Percentiles rank a stretch among this genome's conserved stretches.
phyloP scores from a whole-genome alignment of 805 yeast species.

The Metschnikowia noctiluminum region DNA sequence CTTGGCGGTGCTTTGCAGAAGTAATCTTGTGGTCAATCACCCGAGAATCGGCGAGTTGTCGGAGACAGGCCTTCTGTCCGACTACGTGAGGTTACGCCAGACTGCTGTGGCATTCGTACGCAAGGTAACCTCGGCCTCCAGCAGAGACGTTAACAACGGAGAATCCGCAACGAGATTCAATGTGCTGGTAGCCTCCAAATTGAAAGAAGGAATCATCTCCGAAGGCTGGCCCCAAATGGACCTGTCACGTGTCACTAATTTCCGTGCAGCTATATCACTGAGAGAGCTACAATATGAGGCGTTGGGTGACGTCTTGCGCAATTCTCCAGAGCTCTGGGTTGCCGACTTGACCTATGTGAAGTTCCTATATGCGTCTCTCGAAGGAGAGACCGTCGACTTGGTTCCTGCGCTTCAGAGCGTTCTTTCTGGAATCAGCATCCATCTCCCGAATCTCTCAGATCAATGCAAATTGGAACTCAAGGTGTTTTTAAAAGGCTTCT shows the following conservation, averaged over 20 bases:
- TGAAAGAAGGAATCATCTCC: conserved; percentile 49
- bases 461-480: conserved; percentile 43
- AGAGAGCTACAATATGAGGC: conserved; percentile 75
- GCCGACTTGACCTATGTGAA: conserved; percentile 51
- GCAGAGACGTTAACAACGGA: background rate
- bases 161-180: conserved; percentile 23
- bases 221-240: conserved; percentile 61
- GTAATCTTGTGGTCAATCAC: conserved; percentile 48
- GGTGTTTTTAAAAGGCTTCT: conserved; percentile 28
- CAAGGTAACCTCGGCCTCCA: conserved; percentile 44
- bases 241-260: conserved; percentile 32
- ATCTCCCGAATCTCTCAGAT: conserved; percentile 39
- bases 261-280: conserved; percentile 36
- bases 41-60: conserved; percentile 46
- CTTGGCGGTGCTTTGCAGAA: conserved; percentile 46
- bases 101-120: conserved; percentile 61
- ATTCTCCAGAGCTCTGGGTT: conserved; percentile 39
- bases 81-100: conserved; percentile 49
- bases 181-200: conserved; percentile 46
- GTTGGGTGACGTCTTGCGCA: conserved; percentile 60
- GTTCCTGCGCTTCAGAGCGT: conserved; percentile 70
- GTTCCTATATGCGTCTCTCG: conserved; percentile 69
- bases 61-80: conserved; percentile 58
- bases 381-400: conserved; percentile 59
- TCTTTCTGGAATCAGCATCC: conserved; percentile 54